Base-by-base conservation (phyloP, 352 stramenopile species). In the Aphanomyces invadans region DNA sequence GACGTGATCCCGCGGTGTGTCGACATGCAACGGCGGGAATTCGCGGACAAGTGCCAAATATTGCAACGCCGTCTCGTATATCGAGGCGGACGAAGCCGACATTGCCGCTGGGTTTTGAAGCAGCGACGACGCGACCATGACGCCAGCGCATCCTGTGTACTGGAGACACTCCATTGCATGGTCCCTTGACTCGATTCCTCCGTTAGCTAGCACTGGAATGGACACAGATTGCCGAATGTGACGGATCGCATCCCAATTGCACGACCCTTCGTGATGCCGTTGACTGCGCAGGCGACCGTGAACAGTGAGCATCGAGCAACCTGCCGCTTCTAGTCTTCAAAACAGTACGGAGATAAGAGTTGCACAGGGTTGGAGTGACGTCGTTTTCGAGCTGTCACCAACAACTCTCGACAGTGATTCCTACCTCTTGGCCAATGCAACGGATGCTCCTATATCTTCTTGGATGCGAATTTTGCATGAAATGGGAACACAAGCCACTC, bases 131-230 rank as follows among this genome's bases (percentile, higher is more conserved):
- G 65, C 70, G 32, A 45, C 25, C 65, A 74, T 73, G 54, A 74
- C 60, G 39, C 21, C 70, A n/a, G 39, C 46, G 36, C 57, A 60
- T 21, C 46, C 55, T 3, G 65, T 65, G 28, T 51, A 25, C 9
- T 26, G 28, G 23, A 74, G 36, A n/a, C 68, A 53, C 31, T 25
- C 32, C 4, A 65, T 62, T 4, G 70, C 66, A 15, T 65, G 56
- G 9, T 21, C 31, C 31, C 38, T 32, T 19, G 26, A 62, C 19
- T 28, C 23, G 42, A 74, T 64, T 38, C 68, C 70, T 23, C 70
- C 65, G 53, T 74, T 74, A 19, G 65, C 70, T 7, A 74, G 26
- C 38, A 74, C 66, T 10, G 70, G 70, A 62, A 74, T 70, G 7
- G 53, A 4, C 33, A 72, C 31, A 7, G 52, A 36, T 11, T 52